Evolutionary conservation across 176 grass and related monocot species (phyloP), one percentile per base, ranked within the genome.

Genomic region (Triticum monococcum): DNA sequence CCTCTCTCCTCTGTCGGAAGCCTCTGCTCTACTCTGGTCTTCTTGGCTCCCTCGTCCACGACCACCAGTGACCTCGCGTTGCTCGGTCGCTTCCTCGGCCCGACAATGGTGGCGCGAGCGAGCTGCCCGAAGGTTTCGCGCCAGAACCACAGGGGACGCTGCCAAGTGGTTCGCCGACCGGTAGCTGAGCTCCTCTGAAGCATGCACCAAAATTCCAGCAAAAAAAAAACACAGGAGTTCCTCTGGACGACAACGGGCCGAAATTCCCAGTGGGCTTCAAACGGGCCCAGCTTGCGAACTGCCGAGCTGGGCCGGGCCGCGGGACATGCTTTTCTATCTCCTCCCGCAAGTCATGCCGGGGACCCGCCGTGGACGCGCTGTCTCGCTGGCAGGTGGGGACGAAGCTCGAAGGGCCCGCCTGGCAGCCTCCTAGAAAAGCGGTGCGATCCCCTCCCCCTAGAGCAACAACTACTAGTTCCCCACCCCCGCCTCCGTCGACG

Each of bases 91-190:
- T 62, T 6, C 57, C 17, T 43, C 65, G 26, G 25, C 30, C 67
- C 82, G 60, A 36, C 8, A 87, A 87, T 28, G 16, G 68, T 23
- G 88, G 78, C 45, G 61, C 38, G 61, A 18, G 32, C 69, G 50
- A 14, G 22, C 32, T 78, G 43, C 30, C 73, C 86, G 43, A 30
- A 38, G 48, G 30, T 66, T 81, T 84, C 83, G 83, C 79, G 83
- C 65, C 65, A 16, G 28, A 35, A 68, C 4, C 0, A 52, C 13
- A 35, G 64, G 64, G 7, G 79, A 1, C 20, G 12, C 56, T 33
- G 75, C 64, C 68, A 84, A 26, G 83, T 86, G 70, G 83, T 62
- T 37, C 24, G 72, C 62, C 3, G 76, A 76, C 76, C 82, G 71
- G 50, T 16, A 26, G 25, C 73, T 45, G 33, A 41, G 54, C 52